A percentile compares a stretch with the other conserved stretches of the same genome.
Evolutionary conservation across 179 eudicot species (phyloP).

Genomic region (Beta lomatogona): DNA sequence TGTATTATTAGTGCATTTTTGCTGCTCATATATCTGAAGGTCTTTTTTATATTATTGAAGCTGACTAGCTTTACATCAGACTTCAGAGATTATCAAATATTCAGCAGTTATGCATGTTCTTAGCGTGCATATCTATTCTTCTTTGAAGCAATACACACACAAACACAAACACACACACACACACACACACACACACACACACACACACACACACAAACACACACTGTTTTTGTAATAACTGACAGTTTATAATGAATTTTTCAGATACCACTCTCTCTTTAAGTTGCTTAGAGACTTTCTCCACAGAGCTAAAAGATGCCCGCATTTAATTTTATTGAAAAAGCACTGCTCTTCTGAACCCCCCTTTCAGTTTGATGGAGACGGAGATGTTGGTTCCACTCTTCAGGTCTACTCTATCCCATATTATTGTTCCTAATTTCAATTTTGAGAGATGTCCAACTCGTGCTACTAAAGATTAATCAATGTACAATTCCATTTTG

Average conservation of each 20-base stretch:
- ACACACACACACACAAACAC: no score
- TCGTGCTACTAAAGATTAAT: neutral
- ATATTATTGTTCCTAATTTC: neutral
- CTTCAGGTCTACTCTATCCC: conserved; percentile 40
- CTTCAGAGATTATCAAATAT: neutral
- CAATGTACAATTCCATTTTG: neutral
- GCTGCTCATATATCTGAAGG: neutral
- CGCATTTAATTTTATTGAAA: conserved; percentile 51
- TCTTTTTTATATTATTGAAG: neutral
- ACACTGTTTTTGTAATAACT: no score
- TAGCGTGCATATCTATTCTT: neutral
- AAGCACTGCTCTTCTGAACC: conserved; percentile 64
- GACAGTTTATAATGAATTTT: conserved; percentile 12
- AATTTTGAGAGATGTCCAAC: neutral
- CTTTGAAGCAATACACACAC: no score
- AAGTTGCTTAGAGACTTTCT: conserved; percentile 60
- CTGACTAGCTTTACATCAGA: conserved; percentile 4
- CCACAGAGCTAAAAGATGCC: conserved; percentile 52
- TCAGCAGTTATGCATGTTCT: neutral
- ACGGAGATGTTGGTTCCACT: conserved; percentile 22
- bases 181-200: no score
- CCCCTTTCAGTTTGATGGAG: conserved; percentile 26
- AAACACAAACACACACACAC: no score
- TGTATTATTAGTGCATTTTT: neutral
- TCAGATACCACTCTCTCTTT: conserved; percentile 71